Percentiles rank a stretch among this genome's conserved stretches.
Evolutionary conservation across 2,329 filamentous ascomycete species (phyloP).

Genomic region (Colletotrichum tropicicola): DNA sequence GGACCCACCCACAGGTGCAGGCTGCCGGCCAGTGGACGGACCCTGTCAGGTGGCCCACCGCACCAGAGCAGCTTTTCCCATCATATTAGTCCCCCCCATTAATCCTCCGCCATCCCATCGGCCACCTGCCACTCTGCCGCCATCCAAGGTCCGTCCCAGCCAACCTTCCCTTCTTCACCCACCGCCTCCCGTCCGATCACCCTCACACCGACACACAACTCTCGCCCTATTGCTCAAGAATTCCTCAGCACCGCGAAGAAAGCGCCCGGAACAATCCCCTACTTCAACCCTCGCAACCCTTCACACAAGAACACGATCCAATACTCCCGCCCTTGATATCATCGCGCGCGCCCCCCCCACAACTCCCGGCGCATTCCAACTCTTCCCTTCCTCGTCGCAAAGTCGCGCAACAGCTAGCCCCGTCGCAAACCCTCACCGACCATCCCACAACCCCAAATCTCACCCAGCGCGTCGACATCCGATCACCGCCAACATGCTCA

Average conservation of each 20-base stretch:
- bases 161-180: conserved; percentile 29
- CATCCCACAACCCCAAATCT: background rate
- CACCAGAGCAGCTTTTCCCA: conserved; percentile 1
- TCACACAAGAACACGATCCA: background rate
- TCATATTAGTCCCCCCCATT: conserved; percentile 10
- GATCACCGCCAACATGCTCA: conserved; percentile 55
- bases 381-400: conserved; percentile 18
- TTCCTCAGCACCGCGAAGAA: conserved; percentile 13
- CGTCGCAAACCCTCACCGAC: conserved; percentile 22
- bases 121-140: conserved; percentile 28
- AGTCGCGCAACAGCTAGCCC: conserved; percentile 17
- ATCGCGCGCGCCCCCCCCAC: background rate
- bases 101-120: conserved; percentile 26
- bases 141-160: conserved; percentile 27
- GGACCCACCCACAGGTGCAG: conserved; percentile 1
- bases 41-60: conserved; percentile 25
- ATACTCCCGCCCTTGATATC: conserved; percentile 22
- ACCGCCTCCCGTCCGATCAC: conserved; percentile 14
- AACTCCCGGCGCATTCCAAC: conserved; percentile 23
- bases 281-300: background rate
- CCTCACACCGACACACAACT: conserved; percentile 23
- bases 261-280: background rate
- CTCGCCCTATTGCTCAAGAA: background rate
- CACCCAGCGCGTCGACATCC: background rate
- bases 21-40: conserved; percentile 16